These are phyloP conservation scores for Phytophthora quininea DNA, from an alignment of 352 stramenopile species.

Conservation along the genomic window DNA sequence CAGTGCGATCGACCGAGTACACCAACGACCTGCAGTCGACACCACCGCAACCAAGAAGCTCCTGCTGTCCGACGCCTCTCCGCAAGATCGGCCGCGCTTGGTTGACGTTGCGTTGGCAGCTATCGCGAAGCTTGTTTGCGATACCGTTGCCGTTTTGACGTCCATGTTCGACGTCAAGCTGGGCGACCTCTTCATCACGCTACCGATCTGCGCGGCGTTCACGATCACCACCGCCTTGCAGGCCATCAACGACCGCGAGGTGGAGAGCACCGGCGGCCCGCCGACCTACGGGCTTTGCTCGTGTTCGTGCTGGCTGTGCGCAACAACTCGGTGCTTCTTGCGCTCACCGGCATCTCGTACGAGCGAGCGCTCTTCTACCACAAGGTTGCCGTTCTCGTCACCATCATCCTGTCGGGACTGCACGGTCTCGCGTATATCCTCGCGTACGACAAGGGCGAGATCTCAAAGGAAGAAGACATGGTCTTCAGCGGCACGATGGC, in stretches of 20 bases:
- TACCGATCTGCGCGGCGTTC: constrained; percentile 27
- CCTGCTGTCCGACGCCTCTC: constrained; percentile 11
- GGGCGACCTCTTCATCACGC: constrained; percentile 39
- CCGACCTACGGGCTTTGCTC: constrained; percentile 41
- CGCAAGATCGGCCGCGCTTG: constrained; percentile 27
- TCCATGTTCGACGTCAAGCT: constrained; percentile 41
- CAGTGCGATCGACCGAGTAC: constrained; percentile 18
- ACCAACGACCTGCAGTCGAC: constrained; percentile 23
- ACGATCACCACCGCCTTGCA: constrained; percentile 24
- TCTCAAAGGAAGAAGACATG: constrained; percentile 29
- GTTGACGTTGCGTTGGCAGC: constrained; percentile 34
- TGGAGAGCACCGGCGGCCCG: constrained; percentile 20
- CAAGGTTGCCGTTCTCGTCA: constrained; percentile 42
- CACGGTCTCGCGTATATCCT: constrained; percentile 55
- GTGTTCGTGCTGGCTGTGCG: constrained; percentile 50
- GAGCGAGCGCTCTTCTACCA: constrained; percentile 61
- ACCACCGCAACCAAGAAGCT: constrained; percentile 3
- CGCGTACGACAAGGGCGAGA: constrained; percentile 21
- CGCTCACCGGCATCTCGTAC: constrained; percentile 50
- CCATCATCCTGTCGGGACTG: constrained; percentile 40
- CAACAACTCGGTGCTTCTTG: constrained; percentile 60
- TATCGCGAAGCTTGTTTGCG: constrained; percentile 36
- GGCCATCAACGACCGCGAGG: constrained; percentile 20
- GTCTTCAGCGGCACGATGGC: constrained; percentile 28
- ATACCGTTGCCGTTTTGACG: constrained; percentile 35